phyloP scores from a whole-genome alignment of 2,329 filamentous ascomycete species.

The Fusarium solani-melongenae region DNA sequence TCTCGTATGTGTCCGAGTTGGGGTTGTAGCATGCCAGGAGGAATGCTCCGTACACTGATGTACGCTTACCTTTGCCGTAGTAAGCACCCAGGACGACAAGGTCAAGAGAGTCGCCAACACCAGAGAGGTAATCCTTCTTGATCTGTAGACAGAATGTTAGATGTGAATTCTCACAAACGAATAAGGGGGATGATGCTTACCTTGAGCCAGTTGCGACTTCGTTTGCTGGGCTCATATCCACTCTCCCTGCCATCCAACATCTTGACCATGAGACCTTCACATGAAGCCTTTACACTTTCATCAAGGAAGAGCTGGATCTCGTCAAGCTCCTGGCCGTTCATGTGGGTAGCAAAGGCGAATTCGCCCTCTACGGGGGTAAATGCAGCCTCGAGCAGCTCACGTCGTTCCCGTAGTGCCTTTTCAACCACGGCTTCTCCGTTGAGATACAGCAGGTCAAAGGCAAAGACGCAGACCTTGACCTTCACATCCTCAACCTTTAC shows the following conservation, averaged over 20 bases:
- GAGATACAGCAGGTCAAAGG: conserved; percentile 92
- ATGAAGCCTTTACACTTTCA: conserved; percentile 94
- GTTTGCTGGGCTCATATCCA: conserved; percentile 94
- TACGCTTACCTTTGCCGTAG: conserved; percentile 93
- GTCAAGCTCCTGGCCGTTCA: conserved; percentile 88
- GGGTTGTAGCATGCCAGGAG: conserved; percentile 93
- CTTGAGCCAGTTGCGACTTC: conserved; percentile 98
- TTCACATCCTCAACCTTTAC: conserved; percentile 96
- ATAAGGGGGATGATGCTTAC: conserved; percentile 54
- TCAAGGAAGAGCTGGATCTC: conserved; percentile 94
- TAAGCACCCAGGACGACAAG: conserved; percentile 96
- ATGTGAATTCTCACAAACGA: conserved; percentile 66
- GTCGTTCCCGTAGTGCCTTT: conserved; percentile 85
- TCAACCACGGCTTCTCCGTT: conserved; percentile 92
- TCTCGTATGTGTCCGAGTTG: conserved; percentile 84
- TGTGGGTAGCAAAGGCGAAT: conserved; percentile 88
- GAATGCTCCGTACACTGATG: conserved; percentile 95
- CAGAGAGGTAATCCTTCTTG: conserved; percentile 97
- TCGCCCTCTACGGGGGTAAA: conserved; percentile 88
- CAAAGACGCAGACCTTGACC: conserved; percentile 96
- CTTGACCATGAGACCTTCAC: conserved; percentile 98
- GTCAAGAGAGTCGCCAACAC: conserved; percentile 94
- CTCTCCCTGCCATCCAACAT: conserved; percentile 96
- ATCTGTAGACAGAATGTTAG: conserved; percentile 64
- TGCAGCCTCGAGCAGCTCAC: conserved; percentile 77